Conservation (phyloP, 2,329 filamentous ascomycete genomes). For the Penicillium sp. region DNA sequence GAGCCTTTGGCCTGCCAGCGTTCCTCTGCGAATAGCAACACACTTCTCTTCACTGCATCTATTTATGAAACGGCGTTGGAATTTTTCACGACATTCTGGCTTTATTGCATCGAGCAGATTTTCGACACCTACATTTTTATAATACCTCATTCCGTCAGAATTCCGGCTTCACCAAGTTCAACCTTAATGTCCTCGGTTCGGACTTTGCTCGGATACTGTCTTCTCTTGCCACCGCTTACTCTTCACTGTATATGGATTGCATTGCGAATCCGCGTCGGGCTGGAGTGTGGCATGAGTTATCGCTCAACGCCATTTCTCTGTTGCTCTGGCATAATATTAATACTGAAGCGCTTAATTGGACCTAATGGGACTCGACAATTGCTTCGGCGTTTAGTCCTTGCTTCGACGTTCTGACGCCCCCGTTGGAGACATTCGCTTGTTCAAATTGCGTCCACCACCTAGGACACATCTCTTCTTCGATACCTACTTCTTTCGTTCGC, state of each 20-base stretch:
- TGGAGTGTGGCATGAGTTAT: constrained; percentile 19
- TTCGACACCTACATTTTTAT: constrained; percentile 45
- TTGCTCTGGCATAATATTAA: constrained; percentile 47
- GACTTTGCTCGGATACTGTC: constrained; percentile 21
- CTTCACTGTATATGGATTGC: constrained; percentile 45
- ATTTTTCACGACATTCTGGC: constrained; percentile 44
- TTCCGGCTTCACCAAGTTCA: constrained; percentile 22
- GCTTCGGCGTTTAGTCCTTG: constrained; percentile 12
- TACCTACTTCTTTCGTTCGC: constrained; percentile 42
- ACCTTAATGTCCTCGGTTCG: constrained; percentile 25
- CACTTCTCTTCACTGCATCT: constrained; percentile 31
- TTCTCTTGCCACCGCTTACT: constrained; percentile 16
- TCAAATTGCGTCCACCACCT: constrained; percentile 31
- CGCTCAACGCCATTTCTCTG: constrained; percentile 20
- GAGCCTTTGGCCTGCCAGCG: constrained; percentile 14
- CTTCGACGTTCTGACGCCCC: constrained; percentile 22
- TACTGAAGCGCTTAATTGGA: constrained; percentile 34
- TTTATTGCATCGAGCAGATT: constrained; percentile 45
- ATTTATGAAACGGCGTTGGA: constrained; percentile 41
- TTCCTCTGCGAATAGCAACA: constrained; percentile 29
- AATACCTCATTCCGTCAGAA: constrained; percentile 35
- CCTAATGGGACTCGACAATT: constrained; percentile 12
- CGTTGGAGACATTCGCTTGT: constrained; percentile 46
- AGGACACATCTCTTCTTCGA: constrained; percentile 32
- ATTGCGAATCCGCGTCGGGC: constrained; percentile 27